Evolutionary conservation across 2,329 filamentous ascomycete species (phyloP), one percentile per base, ranked within the genome.

Genomic region (Rutstroemia sp.): DNA sequence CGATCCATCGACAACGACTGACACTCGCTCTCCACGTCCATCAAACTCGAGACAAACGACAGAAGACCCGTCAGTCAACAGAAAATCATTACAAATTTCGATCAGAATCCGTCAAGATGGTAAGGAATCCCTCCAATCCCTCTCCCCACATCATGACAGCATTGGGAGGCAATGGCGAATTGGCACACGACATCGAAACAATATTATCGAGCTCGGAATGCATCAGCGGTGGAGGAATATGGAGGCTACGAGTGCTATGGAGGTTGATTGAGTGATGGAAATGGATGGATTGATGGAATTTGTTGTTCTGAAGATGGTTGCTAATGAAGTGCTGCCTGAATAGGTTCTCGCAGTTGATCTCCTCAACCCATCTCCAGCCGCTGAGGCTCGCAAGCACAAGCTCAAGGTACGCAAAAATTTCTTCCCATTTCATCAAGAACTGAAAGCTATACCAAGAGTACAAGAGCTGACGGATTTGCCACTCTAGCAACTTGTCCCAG

Each of bases 341-440:
- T 75, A 97, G 94, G 92, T 97, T 95, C 91, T 99, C 88, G 94
- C 94, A 78, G 89, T 97, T 84, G 94, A 99, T 85, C 92, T 99
- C 73, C 88, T 99, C 80, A 97, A 99, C 90, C 94, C 94, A 75
- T 89, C 88, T 75, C 88, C 92, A 79, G 89, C 90, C 79, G 86
- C 92, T 78, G 94, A 99, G 88, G 91, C 91, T 74, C 90, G 91
- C 83, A 97, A 97, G 89, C 94, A 99, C 89, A 99, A 99, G 90
- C 90, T 99, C 78, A 99, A 99, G 91, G 91, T 96, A 90, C 68
- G 79, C 70, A 51, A 56, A 56, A 50, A 44, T 25, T 23, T 34
- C 42, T 44, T 50, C 39, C 5, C 30, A 30, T 21, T 23, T 23
- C 6, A 54, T 48, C 39, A 30, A 48, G 25, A 45, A 37, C 14